These are phyloP conservation scores for Uncinocarpus reesii DNA, from an alignment of 2,329 filamentous ascomycete genomes.

Conservation along the genomic window DNA sequence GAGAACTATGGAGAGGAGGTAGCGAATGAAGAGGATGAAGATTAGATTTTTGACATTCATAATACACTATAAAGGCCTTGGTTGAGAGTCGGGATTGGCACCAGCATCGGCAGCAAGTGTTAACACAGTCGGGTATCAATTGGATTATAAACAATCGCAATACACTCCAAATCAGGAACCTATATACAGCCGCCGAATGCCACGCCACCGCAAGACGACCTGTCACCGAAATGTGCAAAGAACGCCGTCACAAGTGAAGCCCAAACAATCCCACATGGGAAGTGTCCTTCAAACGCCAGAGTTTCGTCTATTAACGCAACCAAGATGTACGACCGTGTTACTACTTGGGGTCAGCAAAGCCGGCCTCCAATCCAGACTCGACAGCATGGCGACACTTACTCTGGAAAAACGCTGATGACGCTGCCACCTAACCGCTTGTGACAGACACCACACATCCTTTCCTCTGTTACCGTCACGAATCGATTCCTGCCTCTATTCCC, in stretches of 20 bases:
- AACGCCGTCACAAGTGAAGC: constrained; percentile 13
- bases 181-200: constrained; percentile 13
- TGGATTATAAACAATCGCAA: constrained; percentile 19
- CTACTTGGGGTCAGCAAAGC: constrained; percentile 21
- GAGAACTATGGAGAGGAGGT: constrained; percentile 76
- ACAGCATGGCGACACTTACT: constrained; percentile 44
- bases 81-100: too few relatives aligned
- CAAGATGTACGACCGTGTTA: constrained; percentile 64
- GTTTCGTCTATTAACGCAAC: constrained; percentile 50
- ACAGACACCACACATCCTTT: constrained; percentile 82
- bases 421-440: constrained; percentile 86
- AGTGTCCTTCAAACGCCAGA: constrained; percentile 18
- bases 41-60: constrained; percentile 10
- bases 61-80: too few relatives aligned
- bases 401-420: constrained; percentile 80
- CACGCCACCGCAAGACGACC: not conserved
- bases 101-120: too few relatives aligned
- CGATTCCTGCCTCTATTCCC: constrained; percentile 50
- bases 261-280: constrained; percentile 11
- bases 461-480: constrained; percentile 73
- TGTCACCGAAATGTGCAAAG: not conserved
- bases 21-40: constrained; percentile 45
- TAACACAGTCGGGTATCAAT: constrained; percentile 28
- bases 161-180: not conserved
- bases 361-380: not conserved